phyloP scores from a whole-genome alignment of 805 yeast species.

The Candida rishiriensis region DNA sequence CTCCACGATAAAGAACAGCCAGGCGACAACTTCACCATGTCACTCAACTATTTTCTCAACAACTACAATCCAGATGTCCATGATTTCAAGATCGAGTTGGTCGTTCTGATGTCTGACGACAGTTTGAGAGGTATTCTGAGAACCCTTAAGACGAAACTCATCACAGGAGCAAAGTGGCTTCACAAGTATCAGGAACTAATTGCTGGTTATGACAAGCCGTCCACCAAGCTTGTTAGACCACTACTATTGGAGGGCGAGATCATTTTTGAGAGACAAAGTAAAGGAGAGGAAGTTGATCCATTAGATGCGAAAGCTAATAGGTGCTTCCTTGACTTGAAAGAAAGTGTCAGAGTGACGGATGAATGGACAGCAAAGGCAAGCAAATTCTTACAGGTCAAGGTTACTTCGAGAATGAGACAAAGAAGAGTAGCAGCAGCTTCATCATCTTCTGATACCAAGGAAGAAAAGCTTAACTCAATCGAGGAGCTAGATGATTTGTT shows the following conservation, averaged over 20 bases:
- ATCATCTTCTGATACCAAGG: neutral
- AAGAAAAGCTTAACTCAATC: slow-evolving; percentile 15
- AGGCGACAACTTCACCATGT: slow-evolving; percentile 30
- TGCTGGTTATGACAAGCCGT: slow-evolving; percentile 38
- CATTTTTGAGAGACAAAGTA: slow-evolving; percentile 25
- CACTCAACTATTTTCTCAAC: slow-evolving; percentile 30
- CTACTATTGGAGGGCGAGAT: slow-evolving; percentile 54
- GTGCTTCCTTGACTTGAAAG: slow-evolving; percentile 31
- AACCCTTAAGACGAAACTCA: slow-evolving; percentile 36
- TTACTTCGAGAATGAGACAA: slow-evolving; percentile 42
- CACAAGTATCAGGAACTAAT: slow-evolving; percentile 38
- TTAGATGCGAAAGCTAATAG: slow-evolving; percentile 8
- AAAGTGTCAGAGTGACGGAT: slow-evolving; percentile 41
- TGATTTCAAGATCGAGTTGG: slow-evolving; percentile 37
- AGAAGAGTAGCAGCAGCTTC: slow-evolving; percentile 7
- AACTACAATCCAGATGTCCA: slow-evolving; percentile 9
- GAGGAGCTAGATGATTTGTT: slow-evolving; percentile 36
- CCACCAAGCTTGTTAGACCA: slow-evolving; percentile 40
- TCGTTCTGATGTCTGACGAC: slow-evolving; percentile 49
- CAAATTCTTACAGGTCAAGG: slow-evolving; percentile 45
- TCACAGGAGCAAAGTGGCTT: slow-evolving; percentile 51
- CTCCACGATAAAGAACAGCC: slow-evolving; percentile 21
- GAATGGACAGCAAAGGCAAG: slow-evolving; percentile 55
- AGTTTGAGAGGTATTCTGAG: slow-evolving; percentile 36
- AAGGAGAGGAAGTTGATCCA: neutral